Base-by-base conservation (phyloP, 139 green algal species). In the Edaphochlamys debaryana region DNA sequence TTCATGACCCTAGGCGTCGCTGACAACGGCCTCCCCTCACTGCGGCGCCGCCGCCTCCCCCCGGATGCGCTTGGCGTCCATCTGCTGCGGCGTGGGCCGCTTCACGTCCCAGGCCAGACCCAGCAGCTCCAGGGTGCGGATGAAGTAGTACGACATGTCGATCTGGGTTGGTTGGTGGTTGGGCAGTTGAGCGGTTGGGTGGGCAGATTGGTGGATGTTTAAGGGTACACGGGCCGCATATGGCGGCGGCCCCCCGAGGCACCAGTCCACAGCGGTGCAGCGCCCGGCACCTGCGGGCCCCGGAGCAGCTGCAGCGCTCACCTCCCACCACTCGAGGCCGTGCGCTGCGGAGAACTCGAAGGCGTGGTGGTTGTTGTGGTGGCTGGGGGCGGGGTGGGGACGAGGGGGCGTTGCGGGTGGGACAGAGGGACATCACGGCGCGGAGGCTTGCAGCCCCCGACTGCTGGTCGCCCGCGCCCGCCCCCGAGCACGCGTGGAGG, bases 301-400 rank as follows among this genome's bases (percentile, higher is more conserved):
- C n/a, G n/a, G n/a, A n/a, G n/a, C n/a, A n/a, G n/a, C n/a, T n/a
- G n/a, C n/a, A n/a, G n/a, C n/a, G n/a, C 63, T 38, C 63, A 94
- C 79, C 87, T 96, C 88, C 89, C 88, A 95, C 91, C 92, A 95
- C 80, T 96, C 84, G 30, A 96, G 86, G 0, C 94, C 94, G 56
- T 96, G 94, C 0, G 90, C 84, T 13, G 91, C 92, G 3, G 69
- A 90, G 77, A 91, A 94, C 84, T 94, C 89, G 40, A 96, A 96
- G 2, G 92, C 92, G 77, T 98, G 95, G 86, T 98, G 95, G 91
- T 98, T 98, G 92, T 97, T 97, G 42, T 88, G 82, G 79, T 88
- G 74, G 41, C 87, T 73, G 67, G 32, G 25, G 69, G 32, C 25
- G 36, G 37, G 52, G 17, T 36, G 8, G n/a, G 62, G 67, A 20